Evolutionary conservation across 805 yeast genomes (phyloP).

Genomic region (Hermanozyma aechmeae): DNA sequence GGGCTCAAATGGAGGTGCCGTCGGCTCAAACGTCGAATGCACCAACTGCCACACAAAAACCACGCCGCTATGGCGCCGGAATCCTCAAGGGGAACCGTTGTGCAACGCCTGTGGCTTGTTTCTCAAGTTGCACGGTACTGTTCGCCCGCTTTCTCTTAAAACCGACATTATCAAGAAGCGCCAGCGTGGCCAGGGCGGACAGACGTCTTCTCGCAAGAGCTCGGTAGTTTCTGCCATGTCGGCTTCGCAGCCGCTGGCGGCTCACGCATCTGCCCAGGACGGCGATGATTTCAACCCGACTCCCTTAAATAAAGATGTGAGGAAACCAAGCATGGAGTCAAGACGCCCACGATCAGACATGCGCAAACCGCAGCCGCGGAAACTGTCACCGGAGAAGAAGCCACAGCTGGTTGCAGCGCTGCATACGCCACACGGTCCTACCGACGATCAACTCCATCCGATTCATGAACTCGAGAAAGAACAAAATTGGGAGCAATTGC

Average conservation of each 20-base stretch:
- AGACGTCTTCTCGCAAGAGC: too few species aligned
- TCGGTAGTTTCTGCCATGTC: too few species aligned
- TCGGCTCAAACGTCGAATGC: slow-evolving; percentile 33
- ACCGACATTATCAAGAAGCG: slow-evolving; percentile 58
- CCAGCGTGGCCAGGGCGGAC: slow-evolving; percentile 55
- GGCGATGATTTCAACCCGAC: slow-evolving; percentile 46
- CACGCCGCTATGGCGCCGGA: slow-evolving; percentile 93
- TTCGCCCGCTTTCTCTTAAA: slow-evolving; percentile 48
- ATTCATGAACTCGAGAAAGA: background rate
- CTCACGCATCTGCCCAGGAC: slow-evolving; percentile 21
- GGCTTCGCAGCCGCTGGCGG: too few species aligned
- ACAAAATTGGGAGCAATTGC: background rate
- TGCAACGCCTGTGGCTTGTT: slow-evolving; percentile 97
- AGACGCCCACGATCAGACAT: slow-evolving; percentile 1
- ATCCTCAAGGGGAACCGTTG: slow-evolving; percentile 83
- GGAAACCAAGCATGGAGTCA: too few species aligned
- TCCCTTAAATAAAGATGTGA: slow-evolving; percentile 18
- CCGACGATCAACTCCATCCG: background rate
- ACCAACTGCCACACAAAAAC: slow-evolving; percentile 87
- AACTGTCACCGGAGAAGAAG: too few species aligned
- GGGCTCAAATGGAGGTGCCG: slow-evolving; percentile 1
- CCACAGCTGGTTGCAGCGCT: too few species aligned
- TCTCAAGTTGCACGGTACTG: slow-evolving; percentile 52
- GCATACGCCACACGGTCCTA: background rate
- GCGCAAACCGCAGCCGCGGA: too few species aligned